These are phyloP conservation scores for Teunomyces funiuensis DNA, from an alignment of 805 yeast genomes.

Conservation along the genomic window DNA sequence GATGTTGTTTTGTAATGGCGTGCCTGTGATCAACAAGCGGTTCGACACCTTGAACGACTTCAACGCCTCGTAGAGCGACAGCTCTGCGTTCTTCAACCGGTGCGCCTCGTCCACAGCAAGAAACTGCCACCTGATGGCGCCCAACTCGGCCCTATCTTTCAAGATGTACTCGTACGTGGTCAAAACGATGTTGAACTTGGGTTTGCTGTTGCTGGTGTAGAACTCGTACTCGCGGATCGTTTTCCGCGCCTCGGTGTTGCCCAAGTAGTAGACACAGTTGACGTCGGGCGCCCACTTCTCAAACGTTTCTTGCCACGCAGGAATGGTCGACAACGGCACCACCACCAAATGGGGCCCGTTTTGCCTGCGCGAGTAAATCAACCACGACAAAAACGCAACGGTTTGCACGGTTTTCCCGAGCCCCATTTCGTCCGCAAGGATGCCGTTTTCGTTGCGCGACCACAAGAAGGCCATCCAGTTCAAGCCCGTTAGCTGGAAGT, in stretches of 20 bases:
- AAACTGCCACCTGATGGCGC: constrained; percentile 89
- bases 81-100: constrained; percentile 89
- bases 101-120: constrained; percentile 99
- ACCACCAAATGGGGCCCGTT: constrained; percentile 97
- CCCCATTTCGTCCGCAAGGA: constrained; percentile 98
- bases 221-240: constrained; percentile 84
- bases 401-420: constrained; percentile 98
- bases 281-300: constrained; percentile 97
- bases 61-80: constrained; percentile 87
- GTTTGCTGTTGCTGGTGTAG: constrained; percentile 61
- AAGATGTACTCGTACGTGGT: constrained; percentile 96
- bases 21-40: constrained; percentile 91
- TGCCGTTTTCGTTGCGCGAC: constrained; percentile 97
- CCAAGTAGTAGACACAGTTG: constrained; percentile 89
- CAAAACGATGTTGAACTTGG: constrained; percentile 86
- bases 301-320: constrained; percentile 99
- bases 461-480: constrained; percentile 99
- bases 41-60: constrained; percentile 79
- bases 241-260: constrained; percentile 83
- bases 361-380: constrained; percentile 91
- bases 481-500: constrained; percentile 95
- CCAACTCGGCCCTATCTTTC: constrained; percentile 81
- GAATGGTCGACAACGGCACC: constrained; percentile 92
- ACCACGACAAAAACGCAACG: constrained; percentile 91
- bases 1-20: constrained; percentile 94